Evolutionary conservation across 257 asterid species (phyloP), one percentile per base, ranked within the genome.

Genomic region (Leonotis leonurus): DNA sequence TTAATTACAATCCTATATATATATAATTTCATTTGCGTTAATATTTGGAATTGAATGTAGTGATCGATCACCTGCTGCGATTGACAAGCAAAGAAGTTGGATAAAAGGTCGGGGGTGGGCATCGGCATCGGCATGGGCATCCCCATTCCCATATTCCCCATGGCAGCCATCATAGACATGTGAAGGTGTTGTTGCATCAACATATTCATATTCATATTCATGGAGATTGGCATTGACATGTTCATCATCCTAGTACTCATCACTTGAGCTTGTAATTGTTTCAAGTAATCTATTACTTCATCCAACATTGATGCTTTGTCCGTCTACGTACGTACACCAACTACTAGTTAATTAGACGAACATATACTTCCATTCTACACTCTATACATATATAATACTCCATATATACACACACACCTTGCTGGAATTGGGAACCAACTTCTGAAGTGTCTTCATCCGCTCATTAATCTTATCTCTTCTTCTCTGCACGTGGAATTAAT

Each of bases 231-330:
- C 43, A 80, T 43, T 56, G 89, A 72, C 86, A 85, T 80, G 85
- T 73, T 87, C 88, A 90, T 77, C 57, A 94, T 80, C 17, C 78
- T 81, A 85, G 83, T 82, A 83, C 85, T 70, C 0, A 78, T 75
- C 3, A 90, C 79, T 65, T 90, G 94, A 16, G 86, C 85, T 82
- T 90, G 91, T 0, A 90, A 53, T 36, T 88, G 94, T 35, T 85
- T 90, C 22, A 90, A 51, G 75, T 90, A 85, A 24, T 90, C 96
- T 60, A 90, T 90, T 14, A 85, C 98, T 77, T 90, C 98, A 67
- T 85, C 98, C 27, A 90, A 72, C 95, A 90, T 90, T 5, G 98
- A 90, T 3, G 96, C 96, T 78, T 90, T 90, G 44, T 90, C 98
- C 0, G 87, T 85, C 98, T 90, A 80, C 32, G 10, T 7, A 32